phyloP scores from a whole-genome alignment of 2,329 filamentous ascomycete species.

The Diaporthe australafricana region DNA sequence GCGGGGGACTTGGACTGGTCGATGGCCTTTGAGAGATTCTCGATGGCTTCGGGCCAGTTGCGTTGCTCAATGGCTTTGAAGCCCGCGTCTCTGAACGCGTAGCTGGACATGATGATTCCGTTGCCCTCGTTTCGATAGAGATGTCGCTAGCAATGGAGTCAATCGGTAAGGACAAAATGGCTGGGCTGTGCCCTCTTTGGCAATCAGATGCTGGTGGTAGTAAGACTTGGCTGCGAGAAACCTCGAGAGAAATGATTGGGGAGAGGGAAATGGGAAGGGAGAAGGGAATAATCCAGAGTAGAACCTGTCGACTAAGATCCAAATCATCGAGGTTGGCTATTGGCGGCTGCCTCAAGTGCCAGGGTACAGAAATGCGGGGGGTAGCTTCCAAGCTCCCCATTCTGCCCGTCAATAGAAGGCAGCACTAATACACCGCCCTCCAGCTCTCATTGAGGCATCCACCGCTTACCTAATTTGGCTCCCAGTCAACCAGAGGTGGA shows the following conservation, averaged over 20 bases:
- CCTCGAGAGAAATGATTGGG: not conserved
- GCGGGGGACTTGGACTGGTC: constrained; percentile 73
- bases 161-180: not conserved
- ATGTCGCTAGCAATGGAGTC: not conserved
- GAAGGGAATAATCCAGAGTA: no score
- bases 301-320: no score
- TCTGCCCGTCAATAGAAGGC: not conserved
- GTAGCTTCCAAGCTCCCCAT: not conserved
- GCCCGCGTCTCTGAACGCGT: constrained; percentile 67
- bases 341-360: not conserved
- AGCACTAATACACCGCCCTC: not conserved
- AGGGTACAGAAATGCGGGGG: constrained; percentile 1
- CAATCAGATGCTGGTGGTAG: no score
- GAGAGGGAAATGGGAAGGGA: not conserved
- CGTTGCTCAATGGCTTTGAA: constrained; percentile 71
- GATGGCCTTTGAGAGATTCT: constrained; percentile 75
- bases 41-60: constrained; percentile 76
- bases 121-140: not conserved
- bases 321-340: not conserved
- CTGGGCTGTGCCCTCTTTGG: not conserved
- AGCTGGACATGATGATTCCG: constrained; percentile 59
- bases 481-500: not conserved
- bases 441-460: accelerated
- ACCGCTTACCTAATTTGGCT: not conserved
- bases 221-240: not conserved